Base-by-base conservation (phyloP, 768 basidiomycete genomes). In the Tricholoma sp. region DNA sequence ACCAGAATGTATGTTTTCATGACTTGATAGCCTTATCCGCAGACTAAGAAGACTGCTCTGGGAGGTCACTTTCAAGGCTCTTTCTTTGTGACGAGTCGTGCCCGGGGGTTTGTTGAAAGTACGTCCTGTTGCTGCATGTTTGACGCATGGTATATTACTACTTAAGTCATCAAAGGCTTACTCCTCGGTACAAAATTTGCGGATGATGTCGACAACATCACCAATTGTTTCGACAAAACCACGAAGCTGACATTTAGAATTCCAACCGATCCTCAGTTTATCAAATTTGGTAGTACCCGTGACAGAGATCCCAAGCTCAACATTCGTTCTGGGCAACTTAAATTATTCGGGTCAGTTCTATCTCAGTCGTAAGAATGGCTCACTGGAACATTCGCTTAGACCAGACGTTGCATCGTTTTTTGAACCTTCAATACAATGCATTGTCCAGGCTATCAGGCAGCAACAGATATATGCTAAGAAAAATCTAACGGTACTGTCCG, bases 11-110 rank as follows among this genome's bases (percentile, higher is more conserved):
- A 54, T 41, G 68, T 0, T 15, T 20, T 42, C 28, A n/a, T 17
- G 13, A 28, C 18, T 9, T 42, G 41, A 42, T 15, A 11, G 17
- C 15, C n/a, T 47, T 12, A 28, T 60, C 32, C 7, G 3, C 36
- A 17, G 9, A 49, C 20, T 42, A 24, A 36, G 12, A 20, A 50
- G 9, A 33, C 10, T 31, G 28, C 15, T 13, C 50, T 24, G 18
- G 4, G 28, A 83, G 81, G 80, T 61, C 71, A 70, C 34, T 70
- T 81, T 31, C 72, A 74, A 57, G 81, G 81, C 5, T 78, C 80
- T 0, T 67, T 79, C 3, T 80, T 76, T 36, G 76, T 81, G 15
- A 79, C 70, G 17, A 68, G 63, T 41, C 72, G 73, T 15, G 78
- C 78, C 20, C 64, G 61, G 3, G 49, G 60, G n/a, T 72, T 71